Conservation (phyloP, 106 monocot species). For the Posidonia australis region DNA sequence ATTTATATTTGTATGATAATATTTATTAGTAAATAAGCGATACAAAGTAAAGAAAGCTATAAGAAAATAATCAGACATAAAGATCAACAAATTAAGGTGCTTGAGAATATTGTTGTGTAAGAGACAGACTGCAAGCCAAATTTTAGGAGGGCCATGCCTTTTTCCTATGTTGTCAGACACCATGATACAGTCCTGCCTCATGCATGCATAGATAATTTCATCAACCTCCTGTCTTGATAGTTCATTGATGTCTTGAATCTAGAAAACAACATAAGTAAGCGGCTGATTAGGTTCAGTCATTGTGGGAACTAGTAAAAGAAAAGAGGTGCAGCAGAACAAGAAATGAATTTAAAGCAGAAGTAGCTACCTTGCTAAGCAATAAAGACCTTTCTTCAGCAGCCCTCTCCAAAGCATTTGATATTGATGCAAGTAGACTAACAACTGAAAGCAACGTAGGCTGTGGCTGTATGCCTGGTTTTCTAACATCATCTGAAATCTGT, state of each 20-base stretch:
- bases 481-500: slow-evolving; percentile 29
- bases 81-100: too few species aligned
- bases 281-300: not conserved
- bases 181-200: slow-evolving; percentile 43
- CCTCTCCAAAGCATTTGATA: slow-evolving; percentile 44
- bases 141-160: slow-evolving; percentile 26
- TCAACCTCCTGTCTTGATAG: slow-evolving; percentile 95
- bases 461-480: slow-evolving; percentile 15
- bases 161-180: slow-evolving; percentile 63
- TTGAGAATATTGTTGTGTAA: too few species aligned
- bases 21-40: too few species aligned
- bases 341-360: not conserved
- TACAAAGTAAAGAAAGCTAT: too few species aligned
- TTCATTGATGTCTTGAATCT: slow-evolving; percentile 95
- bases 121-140: not conserved
- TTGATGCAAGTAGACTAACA: slow-evolving; percentile 50
- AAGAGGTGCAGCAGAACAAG: not conserved
- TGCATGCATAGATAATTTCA: slow-evolving; percentile 70
- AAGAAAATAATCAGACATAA: too few species aligned
- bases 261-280: slow-evolving; percentile 6
- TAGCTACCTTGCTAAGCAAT: slow-evolving; percentile 75
- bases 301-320: not conserved
- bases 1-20: too few species aligned
- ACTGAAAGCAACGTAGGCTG: slow-evolving; percentile 58
- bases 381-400: slow-evolving; percentile 69